These are phyloP conservation scores for Ophiorrhiza pumila DNA, from an alignment of 257 asterid genomes.

Conservation along the genomic window DNA sequence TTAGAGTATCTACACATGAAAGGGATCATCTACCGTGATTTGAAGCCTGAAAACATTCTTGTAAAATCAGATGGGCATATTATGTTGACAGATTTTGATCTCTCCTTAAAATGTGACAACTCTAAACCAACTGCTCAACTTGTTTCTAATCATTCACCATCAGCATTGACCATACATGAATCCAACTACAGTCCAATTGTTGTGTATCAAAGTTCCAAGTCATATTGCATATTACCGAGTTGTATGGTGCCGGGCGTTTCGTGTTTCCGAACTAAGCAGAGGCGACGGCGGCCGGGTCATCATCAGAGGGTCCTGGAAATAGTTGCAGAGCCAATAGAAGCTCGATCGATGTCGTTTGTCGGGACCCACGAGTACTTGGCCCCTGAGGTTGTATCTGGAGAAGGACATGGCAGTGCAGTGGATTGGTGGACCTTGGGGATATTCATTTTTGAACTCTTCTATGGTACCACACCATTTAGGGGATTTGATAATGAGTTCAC, in stretches of 20 bases:
- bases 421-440: constrained; percentile 84
- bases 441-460: constrained; percentile 50
- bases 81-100: constrained; percentile 78
- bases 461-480: constrained; percentile 65
- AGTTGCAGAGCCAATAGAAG: constrained; percentile 65
- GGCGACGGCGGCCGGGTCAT: constrained; percentile 9
- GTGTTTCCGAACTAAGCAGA: neutral
- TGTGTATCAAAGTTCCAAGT: constrained; percentile 22
- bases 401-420: constrained; percentile 73
- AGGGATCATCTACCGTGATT: constrained; percentile 61
- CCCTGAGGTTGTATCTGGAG: constrained; percentile 68
- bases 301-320: constrained; percentile 25
- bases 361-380: constrained; percentile 81
- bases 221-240: constrained; percentile 46
- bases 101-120: constrained; percentile 50
- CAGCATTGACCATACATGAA: constrained; percentile 2
- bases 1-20: constrained; percentile 82
- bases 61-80: constrained; percentile 71
- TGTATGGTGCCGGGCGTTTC: constrained; percentile 37
- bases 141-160: constrained; percentile 23
- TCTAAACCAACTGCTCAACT: constrained; percentile 45
- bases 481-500: constrained; percentile 58
- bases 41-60: constrained; percentile 76
- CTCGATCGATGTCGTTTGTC: constrained; percentile 67
- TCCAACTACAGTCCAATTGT: neutral